phyloP scores from a whole-genome alignment of 2,329 filamentous ascomycete species.

The Penicillium sp. region DNA sequence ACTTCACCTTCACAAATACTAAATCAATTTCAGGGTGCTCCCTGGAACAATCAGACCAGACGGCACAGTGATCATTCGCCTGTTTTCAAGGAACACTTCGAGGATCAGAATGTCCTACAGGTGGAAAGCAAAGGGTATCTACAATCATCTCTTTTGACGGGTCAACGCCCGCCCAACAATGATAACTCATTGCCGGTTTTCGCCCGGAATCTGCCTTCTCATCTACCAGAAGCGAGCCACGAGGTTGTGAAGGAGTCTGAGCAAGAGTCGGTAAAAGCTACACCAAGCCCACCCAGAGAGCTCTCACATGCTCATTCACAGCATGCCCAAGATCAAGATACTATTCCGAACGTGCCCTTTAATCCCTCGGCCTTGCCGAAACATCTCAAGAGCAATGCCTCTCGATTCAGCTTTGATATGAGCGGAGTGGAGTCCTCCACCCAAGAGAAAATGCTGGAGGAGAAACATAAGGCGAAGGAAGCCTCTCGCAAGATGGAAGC shows the following conservation, averaged over 20 bases:
- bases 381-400: constrained; percentile 55
- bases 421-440: constrained; percentile 54
- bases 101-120: constrained; percentile 43
- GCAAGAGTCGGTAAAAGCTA: constrained; percentile 5
- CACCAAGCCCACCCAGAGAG: constrained; percentile 6
- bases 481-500: constrained; percentile 39
- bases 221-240: constrained; percentile 27
- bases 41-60: constrained; percentile 30
- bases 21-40: constrained; percentile 14
- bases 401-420: constrained; percentile 64
- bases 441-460: constrained; percentile 61
- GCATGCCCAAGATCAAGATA: constrained; percentile 28
- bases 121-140: constrained; percentile 44
- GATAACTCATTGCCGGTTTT: constrained; percentile 43
- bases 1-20: constrained; percentile 13
- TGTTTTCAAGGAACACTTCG: constrained; percentile 60
- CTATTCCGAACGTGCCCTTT: constrained; percentile 31
- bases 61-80: constrained; percentile 50
- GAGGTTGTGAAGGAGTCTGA: constrained; percentile 9
- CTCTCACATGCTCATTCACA: constrained; percentile 13
- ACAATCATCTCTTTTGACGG: constrained; percentile 39
- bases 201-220: constrained; percentile 42
- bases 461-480: constrained; percentile 57
- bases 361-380: constrained; percentile 40
- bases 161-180: constrained; percentile 25